These are phyloP conservation scores for Erodium trifolium DNA, from an alignment of 441 rosid species.

Conservation along the genomic window DNA sequence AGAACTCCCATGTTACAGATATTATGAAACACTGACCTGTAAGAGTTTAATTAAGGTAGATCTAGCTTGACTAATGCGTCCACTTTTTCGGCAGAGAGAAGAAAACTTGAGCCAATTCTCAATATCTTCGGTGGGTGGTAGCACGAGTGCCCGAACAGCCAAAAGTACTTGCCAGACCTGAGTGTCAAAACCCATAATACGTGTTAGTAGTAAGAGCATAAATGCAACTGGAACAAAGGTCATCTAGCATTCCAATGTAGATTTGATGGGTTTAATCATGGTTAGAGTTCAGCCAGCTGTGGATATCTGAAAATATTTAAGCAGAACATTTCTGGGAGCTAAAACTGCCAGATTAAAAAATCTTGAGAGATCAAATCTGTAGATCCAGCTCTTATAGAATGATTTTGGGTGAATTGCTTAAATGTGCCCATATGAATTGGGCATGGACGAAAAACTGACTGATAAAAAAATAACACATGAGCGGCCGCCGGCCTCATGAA, in stretches of 20 bases:
- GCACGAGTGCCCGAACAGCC: slow-evolving; percentile 88
- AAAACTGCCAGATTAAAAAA: too few relatives aligned
- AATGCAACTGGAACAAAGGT: background rate
- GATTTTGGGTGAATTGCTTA: too few relatives aligned
- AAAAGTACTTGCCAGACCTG: slow-evolving; percentile 98
- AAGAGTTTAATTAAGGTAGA: slow-evolving; percentile 86
- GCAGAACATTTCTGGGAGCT: background rate
- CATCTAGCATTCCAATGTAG: background rate
- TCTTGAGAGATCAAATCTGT: too few relatives aligned
- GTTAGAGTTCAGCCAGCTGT: background rate
- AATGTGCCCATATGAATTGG: too few relatives aligned
- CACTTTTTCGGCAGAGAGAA: slow-evolving; percentile 83
- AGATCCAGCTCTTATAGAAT: too few relatives aligned
- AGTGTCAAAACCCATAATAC: slow-evolving; percentile 10
- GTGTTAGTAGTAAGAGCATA: background rate
- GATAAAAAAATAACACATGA: too few relatives aligned
- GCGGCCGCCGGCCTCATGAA: too few relatives aligned
- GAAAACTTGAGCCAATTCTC: slow-evolving; percentile 98
- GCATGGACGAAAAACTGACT: too few relatives aligned
- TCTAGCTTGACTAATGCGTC: slow-evolving; percentile 94
- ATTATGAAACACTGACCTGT: slow-evolving; percentile 42
- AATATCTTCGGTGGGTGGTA: slow-evolving; percentile 90
- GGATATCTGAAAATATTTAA: background rate
- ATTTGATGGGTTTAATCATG: background rate
- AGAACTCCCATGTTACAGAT: slow-evolving; percentile 12